These are phyloP conservation scores for Fraxinus platypoda DNA, from an alignment of 305 asterid genomes.

Conservation along the genomic window DNA sequence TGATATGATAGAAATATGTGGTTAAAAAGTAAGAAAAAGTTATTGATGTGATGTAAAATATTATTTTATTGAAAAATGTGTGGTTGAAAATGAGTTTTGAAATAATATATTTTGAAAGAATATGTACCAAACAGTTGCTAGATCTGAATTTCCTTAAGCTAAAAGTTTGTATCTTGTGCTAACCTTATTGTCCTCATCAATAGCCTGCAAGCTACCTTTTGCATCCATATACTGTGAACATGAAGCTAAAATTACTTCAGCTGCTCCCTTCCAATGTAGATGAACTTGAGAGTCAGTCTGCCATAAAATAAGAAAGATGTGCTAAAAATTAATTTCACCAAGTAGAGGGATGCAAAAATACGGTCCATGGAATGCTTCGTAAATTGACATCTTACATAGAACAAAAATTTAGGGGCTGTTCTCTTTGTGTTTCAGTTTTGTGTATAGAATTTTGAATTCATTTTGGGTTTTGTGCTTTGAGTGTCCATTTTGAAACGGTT, in stretches of 20 bases:
- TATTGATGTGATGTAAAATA: too few relatives aligned
- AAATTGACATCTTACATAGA: neutral
- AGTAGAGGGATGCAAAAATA: neutral
- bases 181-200: conserved; percentile 60
- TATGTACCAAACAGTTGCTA: too few relatives aligned
- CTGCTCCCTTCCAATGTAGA: conserved; percentile 99
- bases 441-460: too few relatives aligned
- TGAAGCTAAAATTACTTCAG: conserved; percentile 75
- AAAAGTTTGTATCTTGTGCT: conserved; percentile 15
- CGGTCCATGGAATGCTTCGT: neutral
- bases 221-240: conserved; percentile 59
- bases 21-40: too few relatives aligned
- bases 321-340: conserved; percentile 3
- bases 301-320: conserved; percentile 21
- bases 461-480: too few relatives aligned
- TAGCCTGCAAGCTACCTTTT: conserved; percentile 60
- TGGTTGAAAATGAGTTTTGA: too few relatives aligned
- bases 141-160: conserved; percentile 9
- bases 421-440: too few relatives aligned
- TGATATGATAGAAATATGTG: too few relatives aligned
- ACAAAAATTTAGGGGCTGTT: neutral
- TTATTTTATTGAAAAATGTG: too few relatives aligned
- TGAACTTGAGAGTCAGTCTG: conserved; percentile 80
- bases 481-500: too few relatives aligned
- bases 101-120: too few relatives aligned